These are phyloP conservation scores for Flaveria floridana DNA, from an alignment of 140 eudicot genomes.

Conservation along the genomic window DNA sequence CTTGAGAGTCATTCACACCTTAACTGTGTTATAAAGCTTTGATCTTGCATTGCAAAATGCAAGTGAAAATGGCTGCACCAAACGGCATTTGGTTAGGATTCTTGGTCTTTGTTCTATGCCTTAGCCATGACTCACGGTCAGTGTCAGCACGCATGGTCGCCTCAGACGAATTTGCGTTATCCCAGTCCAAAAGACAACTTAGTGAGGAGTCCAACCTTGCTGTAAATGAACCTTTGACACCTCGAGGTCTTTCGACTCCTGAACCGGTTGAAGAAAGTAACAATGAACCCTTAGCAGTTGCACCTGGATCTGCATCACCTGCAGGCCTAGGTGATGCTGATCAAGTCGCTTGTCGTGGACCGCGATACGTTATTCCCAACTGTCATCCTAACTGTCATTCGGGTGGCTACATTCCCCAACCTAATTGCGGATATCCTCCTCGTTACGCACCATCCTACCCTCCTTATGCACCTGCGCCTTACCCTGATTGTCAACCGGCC, in stretches of 20 bases:
- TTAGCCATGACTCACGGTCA: conserved; percentile 24
- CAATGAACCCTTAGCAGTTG: conserved; percentile 6
- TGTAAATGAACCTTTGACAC: conserved; percentile 4
- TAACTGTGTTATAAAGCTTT: conserved; percentile 8
- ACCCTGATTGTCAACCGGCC: not conserved
- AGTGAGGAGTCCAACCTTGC: not conserved
- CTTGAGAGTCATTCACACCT: conserved; percentile 16
- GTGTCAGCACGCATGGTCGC: conserved; percentile 19
- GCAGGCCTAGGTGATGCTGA: not conserved
- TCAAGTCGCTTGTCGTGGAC: conserved; percentile 19
- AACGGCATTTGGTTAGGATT: conserved; percentile 18
- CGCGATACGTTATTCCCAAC: not conserved
- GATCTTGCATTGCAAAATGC: conserved; percentile 18
- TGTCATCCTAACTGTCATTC: not conserved
- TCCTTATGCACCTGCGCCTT: conserved; percentile 8
- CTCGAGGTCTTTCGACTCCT: not conserved
- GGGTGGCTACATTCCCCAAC: conserved; percentile 1
- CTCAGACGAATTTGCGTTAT: conserved; percentile 12
- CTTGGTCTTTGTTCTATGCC: conserved; percentile 28
- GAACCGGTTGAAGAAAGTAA: conserved; percentile 17
- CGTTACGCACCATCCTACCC: not conserved
- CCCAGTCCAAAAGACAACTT: conserved; percentile 22
- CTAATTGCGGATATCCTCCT: not conserved
- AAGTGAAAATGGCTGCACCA: conserved; percentile 32
- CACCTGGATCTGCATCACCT: conserved; percentile 17